Conservation (phyloP, 306 rosid species). For the Trichosanthes cucumerina region DNA sequence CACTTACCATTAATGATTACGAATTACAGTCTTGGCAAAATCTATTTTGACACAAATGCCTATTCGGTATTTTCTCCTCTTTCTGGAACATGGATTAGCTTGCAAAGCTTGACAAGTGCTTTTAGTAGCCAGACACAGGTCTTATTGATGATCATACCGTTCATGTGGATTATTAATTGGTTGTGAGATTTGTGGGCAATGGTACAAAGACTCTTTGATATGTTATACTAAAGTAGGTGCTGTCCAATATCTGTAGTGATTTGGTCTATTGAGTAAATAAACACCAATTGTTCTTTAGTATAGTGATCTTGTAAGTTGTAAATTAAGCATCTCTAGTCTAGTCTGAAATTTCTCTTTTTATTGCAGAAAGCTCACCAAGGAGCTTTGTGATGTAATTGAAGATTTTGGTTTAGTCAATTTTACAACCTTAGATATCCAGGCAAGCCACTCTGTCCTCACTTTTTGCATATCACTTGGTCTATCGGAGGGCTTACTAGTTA, state of each 20-base stretch:
- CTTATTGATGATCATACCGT: neutral
- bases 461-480: neutral
- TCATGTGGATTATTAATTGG: neutral
- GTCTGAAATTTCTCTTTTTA: neutral
- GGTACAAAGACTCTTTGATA: neutral
- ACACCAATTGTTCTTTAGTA: neutral
- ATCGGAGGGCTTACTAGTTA: constrained; percentile 1
- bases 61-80: neutral
- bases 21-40: neutral
- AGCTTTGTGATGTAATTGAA: constrained; percentile 81
- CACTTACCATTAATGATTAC: neutral
- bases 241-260: neutral
- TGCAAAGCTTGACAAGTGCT: neutral
- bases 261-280: neutral
- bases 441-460: constrained; percentile 1
- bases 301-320: constrained; percentile 3
- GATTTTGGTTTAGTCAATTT: constrained; percentile 59
- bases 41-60: neutral
- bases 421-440: constrained; percentile 95
- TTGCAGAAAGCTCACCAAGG: constrained; percentile 94
- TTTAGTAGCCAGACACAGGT: neutral
- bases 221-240: neutral
- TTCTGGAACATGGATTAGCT: neutral
- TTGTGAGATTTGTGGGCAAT: neutral
- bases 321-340: neutral